Conservation (phyloP, 805 yeast genomes). For the Wickerhamomyces subpelliculosus region DNA sequence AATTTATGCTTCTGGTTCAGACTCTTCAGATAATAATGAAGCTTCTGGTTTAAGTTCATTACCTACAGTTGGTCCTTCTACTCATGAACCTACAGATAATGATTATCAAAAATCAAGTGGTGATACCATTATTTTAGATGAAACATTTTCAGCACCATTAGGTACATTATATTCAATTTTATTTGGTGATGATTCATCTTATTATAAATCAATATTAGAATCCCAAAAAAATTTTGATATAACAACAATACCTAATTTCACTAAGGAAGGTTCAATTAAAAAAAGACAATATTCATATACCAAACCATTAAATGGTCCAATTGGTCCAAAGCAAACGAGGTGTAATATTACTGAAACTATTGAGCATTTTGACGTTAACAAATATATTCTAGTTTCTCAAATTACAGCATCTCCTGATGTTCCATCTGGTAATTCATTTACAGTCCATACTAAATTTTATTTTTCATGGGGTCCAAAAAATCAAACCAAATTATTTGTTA, state of each 20-base stretch:
- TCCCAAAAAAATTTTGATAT: slow-evolving; percentile 60
- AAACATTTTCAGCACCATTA: slow-evolving; percentile 51
- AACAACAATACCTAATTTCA: slow-evolving; percentile 36
- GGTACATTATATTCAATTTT: slow-evolving; percentile 54
- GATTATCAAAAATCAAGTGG: slow-evolving; percentile 36
- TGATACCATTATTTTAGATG: slow-evolving; percentile 47
- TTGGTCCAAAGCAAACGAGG: slow-evolving; percentile 89
- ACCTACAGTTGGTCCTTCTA: slow-evolving; percentile 28
- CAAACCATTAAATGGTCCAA: slow-evolving; percentile 69
- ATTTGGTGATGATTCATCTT: slow-evolving; percentile 54
- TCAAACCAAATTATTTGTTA: slow-evolving; percentile 43
- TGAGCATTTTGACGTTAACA: slow-evolving; percentile 46
- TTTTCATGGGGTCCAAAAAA: slow-evolving; percentile 60
- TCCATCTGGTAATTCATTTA: slow-evolving; percentile 75
- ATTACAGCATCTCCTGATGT: slow-evolving; percentile 83
- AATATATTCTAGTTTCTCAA: slow-evolving; percentile 52
- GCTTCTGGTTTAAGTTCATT: slow-evolving; percentile 16
- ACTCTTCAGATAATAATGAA: slow-evolving; percentile 9
- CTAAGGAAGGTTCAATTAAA: slow-evolving; percentile 19
- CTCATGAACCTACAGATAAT: slow-evolving; percentile 39
- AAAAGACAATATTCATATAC: slow-evolving; percentile 56
- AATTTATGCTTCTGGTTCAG: slow-evolving; percentile 10
- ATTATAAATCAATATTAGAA: slow-evolving; percentile 38
- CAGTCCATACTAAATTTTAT: slow-evolving; percentile 51
- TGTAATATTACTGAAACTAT: slow-evolving; percentile 58